Evolutionary conservation across 2,329 filamentous ascomycete species (phyloP).

Genomic region (Ophiostoma ulmi): DNA sequence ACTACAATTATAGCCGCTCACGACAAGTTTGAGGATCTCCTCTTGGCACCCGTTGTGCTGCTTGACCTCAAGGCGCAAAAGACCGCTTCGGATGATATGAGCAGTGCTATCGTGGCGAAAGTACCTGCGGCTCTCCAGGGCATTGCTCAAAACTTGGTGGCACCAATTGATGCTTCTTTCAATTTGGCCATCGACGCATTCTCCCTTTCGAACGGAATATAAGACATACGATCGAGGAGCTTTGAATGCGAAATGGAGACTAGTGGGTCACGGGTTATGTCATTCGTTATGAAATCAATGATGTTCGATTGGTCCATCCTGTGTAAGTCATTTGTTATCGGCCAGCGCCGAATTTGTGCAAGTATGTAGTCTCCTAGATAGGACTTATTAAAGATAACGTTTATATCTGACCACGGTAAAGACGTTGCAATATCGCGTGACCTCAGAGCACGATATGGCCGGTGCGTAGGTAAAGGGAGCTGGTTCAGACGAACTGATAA

Average conservation of each 20-base stretch:
- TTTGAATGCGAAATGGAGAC: not conserved
- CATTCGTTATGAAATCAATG: too few species aligned
- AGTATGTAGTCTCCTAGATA: too few species aligned
- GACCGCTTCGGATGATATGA: constrained; percentile 38
- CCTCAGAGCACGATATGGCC: too few species aligned
- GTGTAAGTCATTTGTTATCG: too few species aligned
- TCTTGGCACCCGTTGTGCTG: constrained; percentile 42
- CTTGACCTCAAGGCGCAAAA: constrained; percentile 40
- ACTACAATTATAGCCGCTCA: constrained; percentile 38
- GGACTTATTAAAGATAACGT: too few species aligned
- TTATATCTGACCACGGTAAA: too few species aligned
- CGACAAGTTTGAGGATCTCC: constrained; percentile 41
- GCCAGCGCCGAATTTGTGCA: too few species aligned
- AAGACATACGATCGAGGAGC: not conserved
- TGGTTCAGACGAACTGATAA: too few species aligned
- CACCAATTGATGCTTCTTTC: constrained; percentile 39
- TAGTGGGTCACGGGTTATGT: not conserved
- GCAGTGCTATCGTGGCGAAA: constrained; percentile 38
- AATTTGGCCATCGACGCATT: constrained; percentile 34
- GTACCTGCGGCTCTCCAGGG: constrained; percentile 35
- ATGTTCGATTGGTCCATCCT: too few species aligned
- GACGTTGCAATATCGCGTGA: too few species aligned
- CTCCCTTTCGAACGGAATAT: constrained; percentile 21
- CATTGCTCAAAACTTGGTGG: constrained; percentile 36
- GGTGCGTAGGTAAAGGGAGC: too few species aligned